Conservation (phyloP, 192 early-diverging fungal species). For the Obelidium mucronatum region DNA sequence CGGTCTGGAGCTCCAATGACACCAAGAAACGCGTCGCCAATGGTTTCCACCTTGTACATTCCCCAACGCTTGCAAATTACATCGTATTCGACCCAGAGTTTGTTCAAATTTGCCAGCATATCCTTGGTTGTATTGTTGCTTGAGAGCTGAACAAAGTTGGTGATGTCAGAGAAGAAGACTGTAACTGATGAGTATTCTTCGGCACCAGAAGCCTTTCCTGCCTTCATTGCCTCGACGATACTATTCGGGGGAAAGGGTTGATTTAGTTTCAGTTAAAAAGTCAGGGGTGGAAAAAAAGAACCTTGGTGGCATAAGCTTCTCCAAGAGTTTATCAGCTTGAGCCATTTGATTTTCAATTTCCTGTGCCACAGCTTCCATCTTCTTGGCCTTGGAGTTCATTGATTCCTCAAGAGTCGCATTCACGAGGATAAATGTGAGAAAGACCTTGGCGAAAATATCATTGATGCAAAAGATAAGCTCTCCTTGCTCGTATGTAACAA, state of each 20-base stretch:
- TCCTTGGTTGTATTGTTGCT: conserved; percentile 38
- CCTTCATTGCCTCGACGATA: conserved; percentile 47
- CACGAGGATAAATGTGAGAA: conserved; percentile 49
- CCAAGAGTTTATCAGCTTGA: conserved; percentile 41
- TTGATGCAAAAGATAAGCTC: conserved; percentile 38
- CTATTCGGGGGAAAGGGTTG: neutral
- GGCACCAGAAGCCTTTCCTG: conserved; percentile 43
- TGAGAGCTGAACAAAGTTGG: conserved; percentile 49
- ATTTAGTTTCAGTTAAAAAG: neutral
- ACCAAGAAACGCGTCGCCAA: conserved; percentile 44
- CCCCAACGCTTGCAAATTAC: conserved; percentile 48
- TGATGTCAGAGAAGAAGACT: conserved; percentile 54
- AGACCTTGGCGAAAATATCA: conserved; percentile 51
- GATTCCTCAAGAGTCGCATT: conserved; percentile 51
- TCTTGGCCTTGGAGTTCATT: conserved; percentile 42
- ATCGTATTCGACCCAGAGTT: conserved; percentile 43
- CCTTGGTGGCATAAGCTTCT: conserved; percentile 43
- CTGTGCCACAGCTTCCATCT: conserved; percentile 37
- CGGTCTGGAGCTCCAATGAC: conserved; percentile 35
- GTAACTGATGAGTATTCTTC: conserved; percentile 49
- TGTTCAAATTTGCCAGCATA: conserved; percentile 47
- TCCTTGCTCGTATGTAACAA: conserved; percentile 35
- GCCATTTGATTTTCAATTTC: conserved; percentile 39
- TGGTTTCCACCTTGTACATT: conserved; percentile 58
- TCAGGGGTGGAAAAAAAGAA: neutral